Percentiles rank a stretch among this genome's conserved stretches.
phyloP scores from a whole-genome alignment of 2,329 filamentous ascomycete genomes.

The Xylariaceae sp. region DNA sequence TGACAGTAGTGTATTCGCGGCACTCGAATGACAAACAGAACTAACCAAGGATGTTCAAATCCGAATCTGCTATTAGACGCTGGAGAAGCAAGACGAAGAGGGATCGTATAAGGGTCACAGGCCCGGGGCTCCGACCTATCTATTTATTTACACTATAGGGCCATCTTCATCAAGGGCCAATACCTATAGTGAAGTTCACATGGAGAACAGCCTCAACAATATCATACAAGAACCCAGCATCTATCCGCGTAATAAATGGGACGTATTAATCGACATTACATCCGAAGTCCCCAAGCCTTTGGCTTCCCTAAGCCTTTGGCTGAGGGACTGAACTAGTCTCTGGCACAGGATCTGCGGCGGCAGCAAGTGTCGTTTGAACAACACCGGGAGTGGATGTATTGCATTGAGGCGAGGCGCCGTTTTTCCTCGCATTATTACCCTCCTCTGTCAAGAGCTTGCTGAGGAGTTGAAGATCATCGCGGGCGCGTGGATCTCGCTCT shows the following conservation, averaged over 20 bases:
- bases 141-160: constrained; percentile 2
- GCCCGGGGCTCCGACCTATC: background rate
- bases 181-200: background rate
- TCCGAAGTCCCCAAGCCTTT: constrained; percentile 19
- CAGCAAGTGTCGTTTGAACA: constrained; percentile 33
- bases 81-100: background rate
- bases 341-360: constrained; percentile 25
- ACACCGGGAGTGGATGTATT: constrained; percentile 29
- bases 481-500: constrained; percentile 59
- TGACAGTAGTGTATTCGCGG: too few relatives aligned
- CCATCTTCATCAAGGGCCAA: background rate
- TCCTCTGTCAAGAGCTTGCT: constrained; percentile 53
- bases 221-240: constrained; percentile 9
- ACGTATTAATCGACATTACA: background rate
- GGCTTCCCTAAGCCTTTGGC: constrained; percentile 27
- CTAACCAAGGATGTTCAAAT: background rate
- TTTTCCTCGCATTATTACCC: constrained; percentile 34
- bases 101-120: background rate
- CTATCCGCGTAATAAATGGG: constrained; percentile 1
- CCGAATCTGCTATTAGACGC: background rate
- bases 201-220: background rate
- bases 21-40: background rate
- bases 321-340: constrained; percentile 24
- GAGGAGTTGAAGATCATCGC: constrained; percentile 57
- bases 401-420: constrained; percentile 23